Evolutionary conservation across 805 yeast genomes (phyloP).

Genomic region (Yarrowia porcina): DNA sequence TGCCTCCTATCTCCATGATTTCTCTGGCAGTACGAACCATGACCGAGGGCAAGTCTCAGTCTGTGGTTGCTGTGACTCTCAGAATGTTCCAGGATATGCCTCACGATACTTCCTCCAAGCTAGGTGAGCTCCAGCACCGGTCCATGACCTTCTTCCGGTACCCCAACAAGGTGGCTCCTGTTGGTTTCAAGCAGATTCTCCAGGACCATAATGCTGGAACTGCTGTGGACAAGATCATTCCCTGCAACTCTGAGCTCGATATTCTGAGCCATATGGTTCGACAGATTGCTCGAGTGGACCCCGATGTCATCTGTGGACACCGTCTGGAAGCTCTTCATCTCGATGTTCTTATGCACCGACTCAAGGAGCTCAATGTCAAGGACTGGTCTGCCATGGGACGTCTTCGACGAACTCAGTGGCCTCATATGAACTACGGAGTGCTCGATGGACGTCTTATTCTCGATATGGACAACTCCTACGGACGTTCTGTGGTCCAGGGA

Average conservation of each 20-base stretch:
- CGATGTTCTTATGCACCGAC: slow-evolving; percentile 76
- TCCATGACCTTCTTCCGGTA: slow-evolving; percentile 75
- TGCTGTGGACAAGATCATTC: slow-evolving; percentile 41
- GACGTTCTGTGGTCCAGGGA: slow-evolving; percentile 83
- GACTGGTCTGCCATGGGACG: slow-evolving; percentile 86
- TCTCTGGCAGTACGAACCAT: slow-evolving; percentile 74
- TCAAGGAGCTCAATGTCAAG: slow-evolving; percentile 67
- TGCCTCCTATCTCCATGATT: slow-evolving; percentile 70
- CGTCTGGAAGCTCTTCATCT: slow-evolving; percentile 72
- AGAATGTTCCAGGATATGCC: slow-evolving; percentile 67
- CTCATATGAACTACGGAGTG: slow-evolving; percentile 58
- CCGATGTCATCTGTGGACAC: slow-evolving; percentile 89
- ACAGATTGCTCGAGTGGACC: slow-evolving; percentile 80
- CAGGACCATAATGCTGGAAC: slow-evolving; percentile 34
- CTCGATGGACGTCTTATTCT: slow-evolving; percentile 83
- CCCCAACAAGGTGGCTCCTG: slow-evolving; percentile 59
- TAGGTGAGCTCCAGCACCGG: slow-evolving; percentile 39
- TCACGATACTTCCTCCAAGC: slow-evolving; percentile 72
- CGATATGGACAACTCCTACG: slow-evolving; percentile 93
- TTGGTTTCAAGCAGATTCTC: slow-evolving; percentile 59
- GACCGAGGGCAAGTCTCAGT: slow-evolving; percentile 78
- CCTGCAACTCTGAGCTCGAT: slow-evolving; percentile 8
- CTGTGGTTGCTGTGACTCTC: slow-evolving; percentile 76
- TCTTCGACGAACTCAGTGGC: slow-evolving; percentile 66
- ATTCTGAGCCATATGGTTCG: slow-evolving; percentile 44